Conservation (phyloP, 2,329 filamentous ascomycete species). For the Colletotrichum kahawae region DNA sequence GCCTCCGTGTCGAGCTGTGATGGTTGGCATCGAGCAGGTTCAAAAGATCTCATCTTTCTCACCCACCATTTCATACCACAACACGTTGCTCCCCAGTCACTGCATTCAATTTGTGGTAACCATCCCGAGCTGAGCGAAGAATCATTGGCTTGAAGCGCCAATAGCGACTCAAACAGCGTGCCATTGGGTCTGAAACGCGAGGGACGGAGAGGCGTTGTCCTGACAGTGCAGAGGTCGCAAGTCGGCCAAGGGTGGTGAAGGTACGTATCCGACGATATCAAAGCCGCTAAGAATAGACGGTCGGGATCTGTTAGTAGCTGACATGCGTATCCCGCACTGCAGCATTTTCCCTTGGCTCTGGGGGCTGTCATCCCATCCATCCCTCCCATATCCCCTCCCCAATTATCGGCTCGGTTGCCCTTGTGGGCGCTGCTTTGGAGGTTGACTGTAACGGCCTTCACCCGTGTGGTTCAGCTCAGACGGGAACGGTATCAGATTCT, state of each 20-base stretch:
- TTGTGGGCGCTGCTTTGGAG: background rate
- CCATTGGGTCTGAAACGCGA: slow-evolving; percentile 12
- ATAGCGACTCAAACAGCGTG: background rate
- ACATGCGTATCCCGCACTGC: background rate
- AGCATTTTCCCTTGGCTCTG: background rate
- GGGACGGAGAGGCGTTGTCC: background rate
- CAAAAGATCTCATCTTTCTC: background rate
- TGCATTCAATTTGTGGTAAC: background rate
- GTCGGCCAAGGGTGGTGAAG: background rate
- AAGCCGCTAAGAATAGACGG: slow-evolving; percentile 12
- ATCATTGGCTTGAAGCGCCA: background rate
- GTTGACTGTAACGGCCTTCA: background rate
- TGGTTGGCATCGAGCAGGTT: background rate
- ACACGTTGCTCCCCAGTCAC: background rate
- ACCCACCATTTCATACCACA: background rate
- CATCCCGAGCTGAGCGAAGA: background rate
- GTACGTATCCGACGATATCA: slow-evolving; percentile 4
- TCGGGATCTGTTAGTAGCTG: background rate
- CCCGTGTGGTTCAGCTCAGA: slow-evolving; percentile 9
- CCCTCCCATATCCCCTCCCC: background rate
- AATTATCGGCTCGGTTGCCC: slow-evolving; percentile 5
- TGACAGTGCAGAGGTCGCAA: slow-evolving; percentile 1
- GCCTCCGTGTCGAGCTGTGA: background rate
- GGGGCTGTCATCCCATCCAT: slow-evolving; percentile 9
- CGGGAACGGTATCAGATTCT: slow-evolving; percentile 5